Percentiles rank a stretch among this genome's conserved stretches.
Evolutionary conservation across 2,329 filamentous ascomycete species (phyloP).

Genomic region (Xylaria polymorpha): DNA sequence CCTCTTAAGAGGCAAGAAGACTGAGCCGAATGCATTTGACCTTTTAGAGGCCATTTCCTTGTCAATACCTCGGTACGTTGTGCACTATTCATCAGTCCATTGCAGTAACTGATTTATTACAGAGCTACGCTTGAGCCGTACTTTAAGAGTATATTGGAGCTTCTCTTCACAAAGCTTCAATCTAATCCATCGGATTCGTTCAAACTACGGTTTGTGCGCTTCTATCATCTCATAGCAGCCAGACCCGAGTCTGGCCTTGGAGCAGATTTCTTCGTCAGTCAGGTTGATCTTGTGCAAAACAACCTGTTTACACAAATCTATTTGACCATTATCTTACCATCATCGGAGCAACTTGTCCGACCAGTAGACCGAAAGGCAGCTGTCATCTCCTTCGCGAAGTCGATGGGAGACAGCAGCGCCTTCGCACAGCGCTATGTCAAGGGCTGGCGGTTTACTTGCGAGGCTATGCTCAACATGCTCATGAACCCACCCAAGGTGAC

Average conservation of each 20-base stretch:
- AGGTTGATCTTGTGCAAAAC: conserved; percentile 83
- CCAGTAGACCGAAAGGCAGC: conserved; percentile 93
- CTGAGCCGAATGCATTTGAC: conserved; percentile 89
- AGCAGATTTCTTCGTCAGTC: conserved; percentile 88
- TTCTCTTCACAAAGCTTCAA: conserved; percentile 84
- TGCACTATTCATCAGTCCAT: not conserved
- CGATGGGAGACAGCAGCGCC: conserved; percentile 83
- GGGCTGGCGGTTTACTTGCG: conserved; percentile 91
- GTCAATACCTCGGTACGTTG: conserved; percentile 75
- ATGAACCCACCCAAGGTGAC: conserved; percentile 83
- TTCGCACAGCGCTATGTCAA: conserved; percentile 87
- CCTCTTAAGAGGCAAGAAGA: conserved; percentile 82
- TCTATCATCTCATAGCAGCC: conserved; percentile 93
- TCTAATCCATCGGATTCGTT: conserved; percentile 78
- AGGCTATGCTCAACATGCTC: conserved; percentile 87
- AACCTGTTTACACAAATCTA: conserved; percentile 88
- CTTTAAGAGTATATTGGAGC: conserved; percentile 81
- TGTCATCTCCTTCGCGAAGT: conserved; percentile 93
- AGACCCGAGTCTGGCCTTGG: conserved; percentile 83
- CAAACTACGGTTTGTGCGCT: conserved; percentile 87
- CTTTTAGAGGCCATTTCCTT: conserved; percentile 84
- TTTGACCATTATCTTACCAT: conserved; percentile 84
- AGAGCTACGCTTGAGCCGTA: conserved; percentile 77
- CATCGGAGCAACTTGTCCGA: conserved; percentile 87
- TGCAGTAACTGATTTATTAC: conserved; percentile 27